phyloP scores from a whole-genome alignment of 176 grass and related monocot genomes.

The Oryza brachyantha region DNA sequence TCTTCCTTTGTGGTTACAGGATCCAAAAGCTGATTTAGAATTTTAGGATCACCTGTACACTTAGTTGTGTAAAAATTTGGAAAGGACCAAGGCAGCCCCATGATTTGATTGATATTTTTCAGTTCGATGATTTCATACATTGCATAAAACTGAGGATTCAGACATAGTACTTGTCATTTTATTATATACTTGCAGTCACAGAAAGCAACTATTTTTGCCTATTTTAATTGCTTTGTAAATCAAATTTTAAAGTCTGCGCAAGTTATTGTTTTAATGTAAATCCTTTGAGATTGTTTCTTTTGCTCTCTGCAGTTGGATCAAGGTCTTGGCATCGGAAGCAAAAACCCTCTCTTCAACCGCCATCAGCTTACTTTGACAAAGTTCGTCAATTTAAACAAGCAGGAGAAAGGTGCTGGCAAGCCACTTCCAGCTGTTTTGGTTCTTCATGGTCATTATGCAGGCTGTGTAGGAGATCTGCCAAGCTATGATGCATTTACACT shows the following conservation, averaged over 20 bases:
- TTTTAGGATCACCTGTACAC: background rate
- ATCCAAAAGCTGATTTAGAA: no score
- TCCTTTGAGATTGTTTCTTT: slow-evolving; percentile 17
- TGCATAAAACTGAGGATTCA: background rate
- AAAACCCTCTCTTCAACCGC: slow-evolving; percentile 90
- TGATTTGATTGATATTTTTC: slow-evolving; percentile 5
- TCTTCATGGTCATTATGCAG: slow-evolving; percentile 90
- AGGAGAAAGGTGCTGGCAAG: slow-evolving; percentile 73
- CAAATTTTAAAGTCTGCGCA: background rate
- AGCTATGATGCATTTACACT: slow-evolving; percentile 96
- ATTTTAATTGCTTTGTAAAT: background rate
- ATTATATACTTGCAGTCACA: background rate
- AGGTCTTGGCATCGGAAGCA: slow-evolving; percentile 94
- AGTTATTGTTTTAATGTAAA: slow-evolving; percentile 14
- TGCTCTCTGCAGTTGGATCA: slow-evolving; percentile 80
- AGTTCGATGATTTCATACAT: background rate
- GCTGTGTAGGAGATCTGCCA: slow-evolving; percentile 88
- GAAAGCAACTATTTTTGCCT: background rate
- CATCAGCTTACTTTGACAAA: slow-evolving; percentile 83
- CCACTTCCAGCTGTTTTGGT: slow-evolving; percentile 81
- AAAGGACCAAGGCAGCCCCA: background rate
- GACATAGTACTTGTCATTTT: background rate
- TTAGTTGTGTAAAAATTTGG: slow-evolving; percentile 10
- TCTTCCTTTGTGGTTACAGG: slow-evolving; percentile 19
- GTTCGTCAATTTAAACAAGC: slow-evolving; percentile 86